Percentiles rank a stretch among this genome's conserved stretches.
phyloP scores from a whole-genome alignment of 2,329 filamentous ascomycete species.

The Westerdykella sp. region DNA sequence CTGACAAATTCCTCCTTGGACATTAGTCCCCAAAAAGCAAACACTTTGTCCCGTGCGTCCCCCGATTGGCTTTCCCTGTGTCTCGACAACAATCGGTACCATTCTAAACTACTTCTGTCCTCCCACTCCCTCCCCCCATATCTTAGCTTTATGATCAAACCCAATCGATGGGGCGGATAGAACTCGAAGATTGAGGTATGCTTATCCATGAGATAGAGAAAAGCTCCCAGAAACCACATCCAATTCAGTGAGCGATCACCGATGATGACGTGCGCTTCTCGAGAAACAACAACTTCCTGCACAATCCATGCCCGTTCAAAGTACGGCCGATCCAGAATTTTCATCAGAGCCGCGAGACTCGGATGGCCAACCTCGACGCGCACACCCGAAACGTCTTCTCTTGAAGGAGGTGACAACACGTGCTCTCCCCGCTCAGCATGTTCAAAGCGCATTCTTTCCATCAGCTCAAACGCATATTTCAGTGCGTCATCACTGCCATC shows the following conservation, averaged over 20 bases:
- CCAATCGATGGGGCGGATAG: neutral
- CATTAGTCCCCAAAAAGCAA: constrained; percentile 5
- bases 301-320: constrained; percentile 10
- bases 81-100: constrained; percentile 1
- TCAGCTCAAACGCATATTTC: constrained; percentile 1
- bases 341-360: constrained; percentile 2
- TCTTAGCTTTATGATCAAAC: neutral
- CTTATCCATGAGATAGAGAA: constrained; percentile 2
- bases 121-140: constrained; percentile 2
- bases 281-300: constrained; percentile 5
- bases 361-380: neutral
- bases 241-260: constrained; percentile 1
- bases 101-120: neutral
- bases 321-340: constrained; percentile 5
- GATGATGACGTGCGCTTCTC: constrained; percentile 1
- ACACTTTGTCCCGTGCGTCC: constrained; percentile 8
- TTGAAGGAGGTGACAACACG: neutral
- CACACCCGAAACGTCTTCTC: neutral
- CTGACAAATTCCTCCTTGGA: constrained; percentile 1
- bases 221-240: constrained; percentile 1
- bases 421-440: neutral
- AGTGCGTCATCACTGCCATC: constrained; percentile 2
- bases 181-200: constrained; percentile 4
- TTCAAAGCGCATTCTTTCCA: neutral
- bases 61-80: constrained; percentile 1